phyloP scores from a whole-genome alignment of 305 asterid genomes.

The Rubia balearica region DNA sequence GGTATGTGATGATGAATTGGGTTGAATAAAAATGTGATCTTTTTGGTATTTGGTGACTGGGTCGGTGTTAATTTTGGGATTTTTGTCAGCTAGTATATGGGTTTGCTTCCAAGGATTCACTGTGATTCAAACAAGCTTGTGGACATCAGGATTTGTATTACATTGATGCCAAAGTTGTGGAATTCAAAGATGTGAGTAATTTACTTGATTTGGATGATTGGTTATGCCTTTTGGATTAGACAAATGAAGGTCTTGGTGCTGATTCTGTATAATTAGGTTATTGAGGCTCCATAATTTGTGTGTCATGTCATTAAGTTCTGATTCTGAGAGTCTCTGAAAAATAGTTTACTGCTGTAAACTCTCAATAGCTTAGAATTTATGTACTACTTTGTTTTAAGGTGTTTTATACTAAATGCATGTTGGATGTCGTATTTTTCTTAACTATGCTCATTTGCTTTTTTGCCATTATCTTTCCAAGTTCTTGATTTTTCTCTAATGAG shows the following conservation, averaged over 20 bases:
- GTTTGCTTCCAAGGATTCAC: constrained; percentile 80
- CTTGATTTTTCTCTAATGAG: not conserved
- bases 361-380: no score
- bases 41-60: constrained; percentile 12
- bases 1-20: constrained; percentile 30
- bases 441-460: no score
- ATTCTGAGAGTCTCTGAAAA: no score
- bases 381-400: no score
- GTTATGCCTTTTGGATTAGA: not conserved
- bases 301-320: no score
- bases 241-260: not conserved
- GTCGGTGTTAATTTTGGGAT: constrained; percentile 15
- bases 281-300: constrained; percentile 17
- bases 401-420: no score
- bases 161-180: constrained; percentile 80
- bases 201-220: not conserved
- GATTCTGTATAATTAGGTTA: constrained; percentile 40
- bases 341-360: no score
- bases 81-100: constrained; percentile 74
- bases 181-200: constrained; percentile 74
- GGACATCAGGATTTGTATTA: constrained; percentile 92
- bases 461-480: no score
- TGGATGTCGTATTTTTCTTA: no score
- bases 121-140: constrained; percentile 78
- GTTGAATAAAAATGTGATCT: no score